phyloP scores from a whole-genome alignment of 192 early-diverging fungal genomes.

The Gigaspora rosea region DNA sequence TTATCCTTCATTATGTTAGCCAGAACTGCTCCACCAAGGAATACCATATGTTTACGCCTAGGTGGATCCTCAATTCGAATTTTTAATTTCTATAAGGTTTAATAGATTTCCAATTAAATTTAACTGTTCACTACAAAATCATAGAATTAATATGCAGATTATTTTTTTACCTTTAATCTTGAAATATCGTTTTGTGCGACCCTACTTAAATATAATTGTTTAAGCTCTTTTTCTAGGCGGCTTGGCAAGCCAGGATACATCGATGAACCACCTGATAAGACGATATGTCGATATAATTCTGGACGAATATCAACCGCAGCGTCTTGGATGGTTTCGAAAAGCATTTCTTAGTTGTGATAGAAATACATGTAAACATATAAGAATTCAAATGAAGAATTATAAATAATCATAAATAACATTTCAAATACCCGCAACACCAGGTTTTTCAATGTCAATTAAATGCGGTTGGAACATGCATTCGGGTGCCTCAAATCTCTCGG shows the following conservation, averaged over 20 bases:
- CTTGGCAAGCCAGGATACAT: conserved; percentile 99
- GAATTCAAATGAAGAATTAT: neutral
- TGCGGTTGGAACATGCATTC: conserved; percentile 99
- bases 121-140: neutral
- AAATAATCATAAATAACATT: neutral
- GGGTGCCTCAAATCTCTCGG: conserved; percentile 97
- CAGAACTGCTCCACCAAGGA: conserved; percentile 94
- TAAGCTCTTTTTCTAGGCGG: conserved; percentile 97
- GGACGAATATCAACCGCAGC: conserved; percentile 90
- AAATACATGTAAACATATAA: neutral
- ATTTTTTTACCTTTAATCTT: conserved; percentile 71
- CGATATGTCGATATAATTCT: conserved; percentile 97
- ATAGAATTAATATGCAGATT: neutral
- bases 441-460: conserved; percentile 91
- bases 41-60: conserved; percentile 97
- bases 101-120: neutral
- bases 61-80: conserved; percentile 98
- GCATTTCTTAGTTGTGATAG: conserved; percentile 64
- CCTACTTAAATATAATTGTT: conserved; percentile 90
- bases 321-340: conserved; percentile 90
- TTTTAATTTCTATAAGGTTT: conserved; percentile 82
- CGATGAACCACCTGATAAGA: conserved; percentile 96
- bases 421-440: conserved; percentile 82
- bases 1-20: conserved; percentile 94
- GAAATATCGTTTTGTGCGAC: conserved; percentile 84